Base-by-base conservation (phyloP, 176 grass and related monocot species). In the Oryza rufipogon region DNA sequence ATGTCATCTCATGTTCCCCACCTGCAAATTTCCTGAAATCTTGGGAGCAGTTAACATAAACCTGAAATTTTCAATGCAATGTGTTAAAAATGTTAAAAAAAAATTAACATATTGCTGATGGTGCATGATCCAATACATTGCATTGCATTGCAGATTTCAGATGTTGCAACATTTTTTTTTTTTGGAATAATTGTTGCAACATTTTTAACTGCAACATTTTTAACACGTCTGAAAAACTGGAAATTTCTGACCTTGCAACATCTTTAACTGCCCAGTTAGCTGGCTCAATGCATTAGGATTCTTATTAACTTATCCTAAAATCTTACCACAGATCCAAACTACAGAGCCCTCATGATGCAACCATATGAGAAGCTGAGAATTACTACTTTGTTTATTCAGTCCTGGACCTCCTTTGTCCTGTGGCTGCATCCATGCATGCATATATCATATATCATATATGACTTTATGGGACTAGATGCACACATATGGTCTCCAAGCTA, bases 391-490 rank as follows among this genome's bases (percentile, higher is more conserved):
- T 73, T 66, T 33, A 75, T 46, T 63, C 58, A 68, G 61, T 66
- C 60, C 61, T 75, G 85, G 74, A 68, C 46, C 85, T 69, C 56
- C 22, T 11, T 58, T 58, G 16, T 58, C 66, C 45, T 68, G 48
- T 68, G 48, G 42, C 16, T 58, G 61, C 22, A 74, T 14, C 10
- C 19, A 58, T 58, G 54, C 49, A 52, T 52, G 49, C 54, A 58
- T 58, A 19, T 41, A 41, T 41, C 16, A 19, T 58, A 4, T 49
- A 12, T 6, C 73, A 66, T 80, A n/a, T 61, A 75, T 87, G 48
- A 61, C 64, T 56, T 81, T 87, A 38, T 6, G 60, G 64, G 85
- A 76, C 71, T 79, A 75, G 85, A 58, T 68, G 33, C 28, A 52
- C 78, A 48, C 33, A 44, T 34, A 19, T 66, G 42, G 16, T 23